These are phyloP conservation scores for Jaapia argillacea DNA, from an alignment of 768 basidiomycete genomes.

Conservation along the genomic window DNA sequence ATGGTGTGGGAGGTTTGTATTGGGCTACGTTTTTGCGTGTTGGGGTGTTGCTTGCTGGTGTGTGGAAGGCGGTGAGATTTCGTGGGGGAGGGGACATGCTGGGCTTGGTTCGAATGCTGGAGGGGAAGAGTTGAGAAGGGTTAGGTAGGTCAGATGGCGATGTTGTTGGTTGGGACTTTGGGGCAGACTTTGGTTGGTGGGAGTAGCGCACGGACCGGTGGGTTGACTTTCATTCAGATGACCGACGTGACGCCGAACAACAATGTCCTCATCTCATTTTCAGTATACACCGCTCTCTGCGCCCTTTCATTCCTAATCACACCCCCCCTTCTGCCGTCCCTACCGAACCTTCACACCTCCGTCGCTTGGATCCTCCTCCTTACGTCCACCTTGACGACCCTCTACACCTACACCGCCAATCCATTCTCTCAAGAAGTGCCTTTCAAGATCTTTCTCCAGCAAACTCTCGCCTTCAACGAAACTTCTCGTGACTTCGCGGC, in stretches of 20 bases:
- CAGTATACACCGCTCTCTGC: slow-evolving; percentile 42
- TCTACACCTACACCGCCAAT: slow-evolving; percentile 35
- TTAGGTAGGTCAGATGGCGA: slow-evolving; percentile 16
- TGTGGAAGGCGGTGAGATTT: background rate
- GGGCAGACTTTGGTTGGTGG: slow-evolving; percentile 59
- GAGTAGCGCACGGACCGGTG: slow-evolving; percentile 36
- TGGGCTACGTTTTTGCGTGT: slow-evolving; percentile 47
- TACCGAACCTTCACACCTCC: slow-evolving; percentile 35
- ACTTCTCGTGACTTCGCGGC: slow-evolving; percentile 15
- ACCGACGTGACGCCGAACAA: too few relatives aligned
- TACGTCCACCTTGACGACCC: slow-evolving; percentile 28
- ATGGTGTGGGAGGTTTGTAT: slow-evolving; percentile 43
- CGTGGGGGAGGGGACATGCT: background rate
- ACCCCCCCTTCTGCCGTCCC: slow-evolving; percentile 57
- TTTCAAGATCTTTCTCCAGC: slow-evolving; percentile 64
- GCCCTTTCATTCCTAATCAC: slow-evolving; percentile 39
- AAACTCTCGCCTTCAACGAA: slow-evolving; percentile 35
- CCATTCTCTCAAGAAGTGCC: slow-evolving; percentile 57
- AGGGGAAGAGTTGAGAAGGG: background rate
- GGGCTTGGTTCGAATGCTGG: background rate
- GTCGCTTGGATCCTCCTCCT: slow-evolving; percentile 26
- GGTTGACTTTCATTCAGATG: too few relatives aligned
- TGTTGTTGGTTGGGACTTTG: slow-evolving; percentile 36
- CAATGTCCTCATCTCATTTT: background rate
- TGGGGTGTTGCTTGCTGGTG: background rate